Evolutionary conservation across 768 basidiomycete genomes (phyloP), one percentile per base, ranked within the genome.

Genomic region (Cubamyces lactineus): DNA sequence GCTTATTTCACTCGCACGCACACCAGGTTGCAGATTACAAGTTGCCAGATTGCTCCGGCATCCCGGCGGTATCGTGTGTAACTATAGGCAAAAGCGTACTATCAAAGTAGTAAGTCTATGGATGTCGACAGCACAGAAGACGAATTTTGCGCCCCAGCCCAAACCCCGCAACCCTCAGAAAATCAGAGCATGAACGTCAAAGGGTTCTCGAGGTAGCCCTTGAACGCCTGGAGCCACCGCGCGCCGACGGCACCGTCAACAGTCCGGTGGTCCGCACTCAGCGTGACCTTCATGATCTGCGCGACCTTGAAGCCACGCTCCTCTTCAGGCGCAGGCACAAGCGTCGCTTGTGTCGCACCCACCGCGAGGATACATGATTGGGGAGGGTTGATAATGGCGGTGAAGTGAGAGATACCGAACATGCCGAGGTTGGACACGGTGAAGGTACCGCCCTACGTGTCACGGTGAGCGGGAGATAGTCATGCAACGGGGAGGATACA

Each of bases 371-470:
- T 99, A 78, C 96, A 98, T 49, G 94, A 92, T 77, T 98, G 97
- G 24, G 97, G 97, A 15, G 91, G 87, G 82, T 99, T 99, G 85
- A 99, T 96, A 80, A 99, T 98, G 49, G 97, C 97, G 15, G 96
- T 98, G 77, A 99, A 99, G 77, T 95, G 91, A 57, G 87, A 85
- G 71, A 98, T 85, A 64, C 91, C 96, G 73, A 84, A 97, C 97
- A 99, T 99, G 77, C 97, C 97, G 58, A 99, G 83, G 80, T 99
- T 99, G 62, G 97, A 99, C 74, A 99, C 93, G 46, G 97, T 98
- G 80, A 99, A 98, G 13, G 96, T 92, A 51, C 97, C 97, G 57
- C 97, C 97, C 91, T 94, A 64, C 21, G 60, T 51, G 40, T 5
- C 21, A 19, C 19, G 40, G 52, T 57, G 21, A 2, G 8, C 53